Evolutionary conservation across 177 flowering plant species (phyloP), one percentile per base, ranked within the genome.

Genomic region (Vitis hybrid): DNA sequence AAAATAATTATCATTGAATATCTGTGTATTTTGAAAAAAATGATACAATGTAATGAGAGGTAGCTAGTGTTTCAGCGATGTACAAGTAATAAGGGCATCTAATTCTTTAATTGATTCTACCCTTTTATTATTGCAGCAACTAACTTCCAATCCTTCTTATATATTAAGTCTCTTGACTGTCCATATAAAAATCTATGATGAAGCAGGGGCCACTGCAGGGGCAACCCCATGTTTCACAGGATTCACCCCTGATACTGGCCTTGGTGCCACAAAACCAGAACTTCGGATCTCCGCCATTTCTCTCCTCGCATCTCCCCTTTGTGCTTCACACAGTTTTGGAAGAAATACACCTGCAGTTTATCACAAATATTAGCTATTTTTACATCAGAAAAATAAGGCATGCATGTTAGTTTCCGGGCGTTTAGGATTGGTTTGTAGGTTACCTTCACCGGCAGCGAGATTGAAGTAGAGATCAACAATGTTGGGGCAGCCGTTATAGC

Each of bases 371-470:
- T 18, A 39, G 45, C 39, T 18, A 39, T 49, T n/a, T 55, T 58
- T 48, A 31, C 18, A 1, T 39, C 6, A 39, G 6, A 39, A 39
- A 39, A 39, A 39, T 39, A 39, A 39, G 45, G 45, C 45, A 39
- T 5, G 1, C 45, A 39, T 39, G 45, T 26, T 26, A 26, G 29
- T 26, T 26, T 26, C 29, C 29, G 4, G 29, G 29, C 29, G 29
- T 39, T 39, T 59, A 6, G 62, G 26, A 57, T 16, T 68, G 16
- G 45, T 39, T 39, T 39, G 45, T 39, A 39, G 45, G 45, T 6
- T 69, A 82, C 87, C 86, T 82, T 84, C 87, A 26, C 85, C 83
- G 11, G 88, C 88, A 31, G 88, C 85, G 2, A 85, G 85, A 14
- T 81, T 83, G 77, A 83, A 82, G 78, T 75, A 81, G 49, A 85